Base-by-base conservation (phyloP, 768 basidiomycete genomes). In the Neoboletus brunneissimus region DNA sequence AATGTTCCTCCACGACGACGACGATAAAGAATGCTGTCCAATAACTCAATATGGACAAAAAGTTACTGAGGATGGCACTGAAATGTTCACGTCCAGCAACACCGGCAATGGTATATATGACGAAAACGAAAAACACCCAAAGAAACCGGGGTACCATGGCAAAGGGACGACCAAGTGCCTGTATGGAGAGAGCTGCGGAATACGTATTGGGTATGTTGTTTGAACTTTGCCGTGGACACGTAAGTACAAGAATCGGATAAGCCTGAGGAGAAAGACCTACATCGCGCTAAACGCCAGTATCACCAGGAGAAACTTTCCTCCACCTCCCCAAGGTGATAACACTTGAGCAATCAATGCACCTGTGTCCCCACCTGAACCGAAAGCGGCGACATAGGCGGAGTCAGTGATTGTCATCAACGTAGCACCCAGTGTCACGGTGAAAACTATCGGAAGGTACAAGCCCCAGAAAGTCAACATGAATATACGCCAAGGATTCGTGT, bases 391-490 rank as follows among this genome's bases (percentile, higher is more conserved):
- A 13, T 34, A 34, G 1, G 32, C 32, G 32, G 32, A 12, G 13
- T 34, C 32, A 12, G 32, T 34, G 32, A 34, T 13, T 34, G 32
- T 34, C 32, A 34, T 34, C 5, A 34, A 13, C 32, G 32, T 34
- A 13, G 32, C 32, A 5, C 32, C 32, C 32, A 34, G 5, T 34
- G 32, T 62, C 11, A 49, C 52, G 6, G 71, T 70, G 58, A 81
- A 80, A 32, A 66, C 64, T 32, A 76, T 72, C 0, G 82, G 82
- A 34, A 82, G 75, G 67, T 72, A 79, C 7, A 83, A 59, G 2
- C 82, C 82, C 38, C 77, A 77, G 64, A 77, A 81, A 0, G 82
- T 82, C 46, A 83, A 57, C 15, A 73, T 29, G 67, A 84, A 83
- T n/a, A 83, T 72, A 23, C 75, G 75, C 51, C 66, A 65, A 22